A percentile compares a stretch with the other conserved stretches of the same genome.
Evolutionary conservation across 169 alveolate genomes (phyloP).

Genomic region (Eimeria maxima): DNA sequence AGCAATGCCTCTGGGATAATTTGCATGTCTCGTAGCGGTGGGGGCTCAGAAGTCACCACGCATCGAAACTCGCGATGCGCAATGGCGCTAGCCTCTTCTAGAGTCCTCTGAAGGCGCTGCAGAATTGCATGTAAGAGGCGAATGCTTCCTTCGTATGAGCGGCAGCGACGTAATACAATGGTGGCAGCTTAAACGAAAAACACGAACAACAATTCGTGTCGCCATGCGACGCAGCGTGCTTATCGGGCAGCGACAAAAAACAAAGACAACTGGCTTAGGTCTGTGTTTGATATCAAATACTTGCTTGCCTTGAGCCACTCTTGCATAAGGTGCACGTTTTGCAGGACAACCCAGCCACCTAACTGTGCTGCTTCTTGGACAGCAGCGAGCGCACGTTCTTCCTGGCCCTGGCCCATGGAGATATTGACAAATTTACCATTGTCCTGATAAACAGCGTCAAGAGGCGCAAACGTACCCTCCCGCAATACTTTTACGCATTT

Average conservation of each 20-base stretch:
- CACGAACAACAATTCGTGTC: not conserved
- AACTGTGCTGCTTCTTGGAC: slow-evolving; percentile 94
- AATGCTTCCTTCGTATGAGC: not conserved
- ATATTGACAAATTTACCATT: slow-evolving; percentile 96
- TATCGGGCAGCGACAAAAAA: not conserved
- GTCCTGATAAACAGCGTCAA: slow-evolving; percentile 85
- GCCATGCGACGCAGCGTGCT: not conserved
- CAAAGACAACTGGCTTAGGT: not conserved
- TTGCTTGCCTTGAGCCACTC: slow-evolving; percentile 93
- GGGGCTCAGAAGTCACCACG: slow-evolving; percentile 97
- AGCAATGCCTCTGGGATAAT: slow-evolving; percentile 96
- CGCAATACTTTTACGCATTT: not conserved
- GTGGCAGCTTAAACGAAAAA: not conserved
- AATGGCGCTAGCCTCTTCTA: slow-evolving; percentile 67
- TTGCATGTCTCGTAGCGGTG: slow-evolving; percentile 94
- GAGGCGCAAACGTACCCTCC: not conserved
- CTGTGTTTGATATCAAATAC: not conserved
- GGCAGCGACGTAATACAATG: not conserved
- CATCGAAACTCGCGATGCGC: slow-evolving; percentile 95
- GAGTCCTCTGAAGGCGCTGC: slow-evolving; percentile 80
- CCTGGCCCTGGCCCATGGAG: slow-evolving; percentile 99
- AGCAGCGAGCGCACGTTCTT: slow-evolving; percentile 96
- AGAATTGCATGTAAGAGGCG: not conserved
- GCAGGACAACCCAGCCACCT: slow-evolving; percentile 98
- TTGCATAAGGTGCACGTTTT: slow-evolving; percentile 97